These are phyloP conservation scores for Diplotaxis tenuifolia DNA, from an alignment of 345 rosid genomes.

Conservation along the genomic window DNA sequence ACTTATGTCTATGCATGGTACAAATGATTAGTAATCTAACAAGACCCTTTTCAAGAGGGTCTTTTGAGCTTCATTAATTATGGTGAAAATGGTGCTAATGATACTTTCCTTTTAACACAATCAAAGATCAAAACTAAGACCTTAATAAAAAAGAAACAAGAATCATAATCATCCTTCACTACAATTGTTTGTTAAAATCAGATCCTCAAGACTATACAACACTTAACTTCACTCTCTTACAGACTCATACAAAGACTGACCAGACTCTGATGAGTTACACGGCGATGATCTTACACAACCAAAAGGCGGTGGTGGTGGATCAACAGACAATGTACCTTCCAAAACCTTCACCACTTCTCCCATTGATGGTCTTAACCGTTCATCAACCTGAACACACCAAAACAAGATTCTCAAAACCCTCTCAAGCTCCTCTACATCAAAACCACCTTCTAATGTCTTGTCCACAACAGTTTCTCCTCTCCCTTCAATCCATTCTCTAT, in stretches of 20 bases:
- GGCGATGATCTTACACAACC: conserved; percentile 33
- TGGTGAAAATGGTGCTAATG: too few species aligned
- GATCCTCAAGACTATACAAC: conserved; percentile 29
- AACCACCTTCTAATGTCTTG: conserved; percentile 40
- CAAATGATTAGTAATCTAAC: too few species aligned
- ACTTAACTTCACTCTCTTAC: neutral
- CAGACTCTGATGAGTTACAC: conserved; percentile 38
- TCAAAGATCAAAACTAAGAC: conserved; percentile 22
- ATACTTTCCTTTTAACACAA: neutral
- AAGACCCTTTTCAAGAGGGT: too few species aligned
- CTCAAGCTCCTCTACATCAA: conserved; percentile 57
- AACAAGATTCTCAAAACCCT: conserved; percentile 61
- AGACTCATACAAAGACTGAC: conserved; percentile 25
- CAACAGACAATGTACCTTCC: conserved; percentile 72
- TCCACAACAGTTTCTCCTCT: conserved; percentile 48
- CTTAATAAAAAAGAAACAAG: conserved; percentile 1
- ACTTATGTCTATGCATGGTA: too few species aligned
- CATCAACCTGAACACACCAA: conserved; percentile 75
- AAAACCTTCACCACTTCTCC: conserved; percentile 76
- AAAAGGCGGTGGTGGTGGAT: conserved; percentile 70
- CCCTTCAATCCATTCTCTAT: conserved; percentile 59
- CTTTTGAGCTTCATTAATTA: too few species aligned
- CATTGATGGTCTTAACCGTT: conserved; percentile 71
- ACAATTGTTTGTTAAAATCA: conserved; percentile 34
- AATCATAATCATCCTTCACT: conserved; percentile 30